These are phyloP conservation scores for Aureobasidium pullulans DNA, from an alignment of 2,329 filamentous ascomycete species.

Conservation along the genomic window DNA sequence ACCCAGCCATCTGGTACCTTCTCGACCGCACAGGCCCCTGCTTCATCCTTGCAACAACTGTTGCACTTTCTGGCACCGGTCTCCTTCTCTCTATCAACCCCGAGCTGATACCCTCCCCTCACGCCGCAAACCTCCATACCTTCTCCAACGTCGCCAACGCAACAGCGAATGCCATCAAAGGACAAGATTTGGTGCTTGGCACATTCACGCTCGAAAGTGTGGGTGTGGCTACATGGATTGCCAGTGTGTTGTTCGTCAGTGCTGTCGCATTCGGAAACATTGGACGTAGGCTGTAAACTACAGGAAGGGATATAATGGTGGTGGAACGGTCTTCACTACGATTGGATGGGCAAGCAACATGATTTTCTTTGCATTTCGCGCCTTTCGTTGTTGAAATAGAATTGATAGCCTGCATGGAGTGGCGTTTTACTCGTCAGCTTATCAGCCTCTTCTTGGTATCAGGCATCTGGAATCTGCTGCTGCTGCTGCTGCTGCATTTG, in stretches of 20 bases:
- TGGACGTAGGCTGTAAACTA: slow-evolving; percentile 57
- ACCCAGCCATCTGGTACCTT: slow-evolving; percentile 92
- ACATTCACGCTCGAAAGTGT: slow-evolving; percentile 56
- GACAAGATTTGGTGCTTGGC: slow-evolving; percentile 30
- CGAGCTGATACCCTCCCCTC: slow-evolving; percentile 65
- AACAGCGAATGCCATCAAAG: slow-evolving; percentile 13
- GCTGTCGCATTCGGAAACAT: slow-evolving; percentile 96
- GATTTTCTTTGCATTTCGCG: too few relatives aligned
- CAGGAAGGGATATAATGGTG: neutral
- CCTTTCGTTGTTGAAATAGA: too few relatives aligned
- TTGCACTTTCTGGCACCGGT: slow-evolving; percentile 67
- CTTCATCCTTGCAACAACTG: slow-evolving; percentile 66
- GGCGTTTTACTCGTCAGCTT: too few relatives aligned
- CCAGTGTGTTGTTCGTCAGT: slow-evolving; percentile 90
- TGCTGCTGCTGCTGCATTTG: too few relatives aligned
- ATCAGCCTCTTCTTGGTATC: too few relatives aligned
- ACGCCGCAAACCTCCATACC: slow-evolving; percentile 30
- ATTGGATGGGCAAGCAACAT: too few relatives aligned
- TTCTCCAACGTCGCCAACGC: slow-evolving; percentile 18
- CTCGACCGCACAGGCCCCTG: slow-evolving; percentile 85
- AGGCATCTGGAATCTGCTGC: too few relatives aligned
- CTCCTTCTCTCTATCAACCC: slow-evolving; percentile 69
- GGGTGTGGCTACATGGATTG: slow-evolving; percentile 76
- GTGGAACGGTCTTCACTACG: too few relatives aligned
- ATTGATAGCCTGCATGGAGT: too few relatives aligned